Conservation (phyloP, 1,139 yeast species). For the Blastobotrys persicus region DNA sequence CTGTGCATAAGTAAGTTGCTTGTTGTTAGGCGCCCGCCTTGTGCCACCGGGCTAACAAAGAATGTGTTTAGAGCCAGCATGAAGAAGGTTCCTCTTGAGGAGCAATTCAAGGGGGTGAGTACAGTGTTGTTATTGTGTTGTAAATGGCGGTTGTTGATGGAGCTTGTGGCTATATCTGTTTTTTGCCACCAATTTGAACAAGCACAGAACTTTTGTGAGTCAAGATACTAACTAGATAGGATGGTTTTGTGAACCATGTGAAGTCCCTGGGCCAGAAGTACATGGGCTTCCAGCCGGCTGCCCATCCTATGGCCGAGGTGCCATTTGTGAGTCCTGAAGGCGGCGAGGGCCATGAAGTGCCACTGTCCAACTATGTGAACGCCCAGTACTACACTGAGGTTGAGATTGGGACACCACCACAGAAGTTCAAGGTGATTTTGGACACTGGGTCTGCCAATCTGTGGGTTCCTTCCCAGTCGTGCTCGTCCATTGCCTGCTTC, state of each 20-base stretch:
- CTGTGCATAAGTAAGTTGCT: conserved; percentile 35
- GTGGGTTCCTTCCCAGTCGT: conserved; percentile 91
- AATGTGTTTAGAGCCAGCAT: conserved; percentile 46
- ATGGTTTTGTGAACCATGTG: conserved; percentile 58
- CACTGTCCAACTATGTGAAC: conserved; percentile 86
- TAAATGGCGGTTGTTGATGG: not conserved
- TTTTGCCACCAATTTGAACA: not conserved
- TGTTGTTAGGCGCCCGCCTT: conserved; percentile 3
- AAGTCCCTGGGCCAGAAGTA: conserved; percentile 73
- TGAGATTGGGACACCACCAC: conserved; percentile 88
- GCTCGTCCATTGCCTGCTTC: conserved; percentile 92
- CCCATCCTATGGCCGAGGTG: conserved; percentile 33
- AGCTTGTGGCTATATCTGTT: too few relatives aligned
- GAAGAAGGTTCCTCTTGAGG: conserved; percentile 61
- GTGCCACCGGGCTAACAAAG: not conserved
- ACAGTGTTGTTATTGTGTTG: conserved; percentile 1
- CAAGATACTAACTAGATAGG: conserved; percentile 16
- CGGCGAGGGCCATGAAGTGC: conserved; percentile 53
- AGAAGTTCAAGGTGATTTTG: conserved; percentile 68
- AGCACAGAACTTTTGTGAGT: not conserved
- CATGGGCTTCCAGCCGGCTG: conserved; percentile 46
- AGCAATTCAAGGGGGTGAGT: conserved; percentile 54
- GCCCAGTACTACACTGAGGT: conserved; percentile 95
- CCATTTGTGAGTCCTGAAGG: conserved; percentile 39
- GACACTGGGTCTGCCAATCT: conserved; percentile 96